Base-by-base conservation (phyloP, 1,284 basidiomycete genomes). In the Papiliotrema laurentii region DNA sequence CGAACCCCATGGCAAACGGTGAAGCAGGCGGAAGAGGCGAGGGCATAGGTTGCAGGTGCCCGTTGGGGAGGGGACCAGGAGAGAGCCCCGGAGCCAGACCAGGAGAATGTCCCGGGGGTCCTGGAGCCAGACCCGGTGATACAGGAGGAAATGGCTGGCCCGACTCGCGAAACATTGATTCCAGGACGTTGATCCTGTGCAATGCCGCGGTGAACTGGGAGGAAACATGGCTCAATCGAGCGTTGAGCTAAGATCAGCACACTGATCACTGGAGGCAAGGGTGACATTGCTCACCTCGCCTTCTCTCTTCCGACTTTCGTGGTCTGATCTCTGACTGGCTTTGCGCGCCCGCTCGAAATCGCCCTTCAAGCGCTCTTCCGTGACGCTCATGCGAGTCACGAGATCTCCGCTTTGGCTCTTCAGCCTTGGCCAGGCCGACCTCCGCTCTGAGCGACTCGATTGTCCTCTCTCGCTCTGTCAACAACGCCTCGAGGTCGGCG, bases 241-340 rank as follows among this genome's bases (percentile, higher is more conserved):
- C 28, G 4, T 43, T 27, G 22, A 45, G 49, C 21, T 54, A 38
- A 25, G 11, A 14, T 21, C 34, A 46, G 54, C 40, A 19, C 13
- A 10, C 7, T 27, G 3, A 10, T 25, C 27, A n/a, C 7, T n/a
- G 4, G 30, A 31, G 30, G 7, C 4, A 27, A 26, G n/a, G n/a
- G n/a, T n/a, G n/a, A n/a, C n/a, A n/a, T n/a, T n/a, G 50, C 66
- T 54, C 46, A 71, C 69, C 47, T 72, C 69, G n/a, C 46, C 47
- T 38, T 71, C 69, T 13, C 66, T 41, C 22, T 61, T 55, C 39
- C 63, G 51, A 5, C 43, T 44, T 5, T 70, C 63, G 2, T 39
- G 35, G 22, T 64, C 65, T 16, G 51, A 52, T 27, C 53, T 53
- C 34, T 53, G 58, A 13, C 46, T 43, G 9, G 39, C 53, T 39